These are phyloP conservation scores for Wickerhamiella occidentalis DNA, from an alignment of 805 yeast species.

Conservation along the genomic window DNA sequence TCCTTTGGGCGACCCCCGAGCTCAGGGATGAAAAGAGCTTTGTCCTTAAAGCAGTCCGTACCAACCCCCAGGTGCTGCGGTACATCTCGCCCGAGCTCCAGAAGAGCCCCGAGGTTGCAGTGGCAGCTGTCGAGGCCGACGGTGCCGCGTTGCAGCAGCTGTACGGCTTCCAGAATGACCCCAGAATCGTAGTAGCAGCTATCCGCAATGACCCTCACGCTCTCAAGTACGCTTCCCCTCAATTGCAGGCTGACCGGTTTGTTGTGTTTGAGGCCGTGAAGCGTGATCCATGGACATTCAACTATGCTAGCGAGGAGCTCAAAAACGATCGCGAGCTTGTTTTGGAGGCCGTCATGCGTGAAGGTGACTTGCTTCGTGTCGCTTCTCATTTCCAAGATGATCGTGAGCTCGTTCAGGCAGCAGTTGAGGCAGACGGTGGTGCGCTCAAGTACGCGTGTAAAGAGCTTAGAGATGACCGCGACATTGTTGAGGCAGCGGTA, in stretches of 20 bases:
- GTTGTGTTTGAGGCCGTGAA: constrained; percentile 10
- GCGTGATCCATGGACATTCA: constrained; percentile 10
- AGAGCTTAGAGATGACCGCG: constrained; percentile 9
- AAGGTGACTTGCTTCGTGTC: constrained; percentile 8
- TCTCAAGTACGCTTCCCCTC: constrained; percentile 6
- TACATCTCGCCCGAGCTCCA: constrained; percentile 7
- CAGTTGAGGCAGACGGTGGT: constrained; percentile 8
- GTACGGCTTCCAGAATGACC: constrained; percentile 8
- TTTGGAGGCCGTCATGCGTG: constrained; percentile 9
- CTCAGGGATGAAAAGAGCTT: constrained; percentile 1
- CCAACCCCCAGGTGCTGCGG: constrained; percentile 8
- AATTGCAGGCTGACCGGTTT: constrained; percentile 7
- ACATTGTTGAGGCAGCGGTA: constrained; percentile 6
- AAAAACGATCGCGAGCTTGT: constrained; percentile 9
- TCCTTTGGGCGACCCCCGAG: constrained; percentile 4
- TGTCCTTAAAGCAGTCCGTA: constrained; percentile 7
- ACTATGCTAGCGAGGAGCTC: constrained; percentile 4
- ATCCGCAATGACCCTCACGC: constrained; percentile 7
- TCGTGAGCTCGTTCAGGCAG: constrained; percentile 9
- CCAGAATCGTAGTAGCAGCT: constrained; percentile 6
- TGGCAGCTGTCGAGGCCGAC: constrained; percentile 9
- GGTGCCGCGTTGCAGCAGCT: constrained; percentile 9
- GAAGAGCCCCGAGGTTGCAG: constrained; percentile 2
- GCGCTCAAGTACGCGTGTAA: constrained; percentile 7
- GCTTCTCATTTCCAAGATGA: constrained; percentile 6